These are phyloP conservation scores for Penicillium occitanis DNA, from an alignment of 2,329 filamentous ascomycete genomes.

Conservation along the genomic window DNA sequence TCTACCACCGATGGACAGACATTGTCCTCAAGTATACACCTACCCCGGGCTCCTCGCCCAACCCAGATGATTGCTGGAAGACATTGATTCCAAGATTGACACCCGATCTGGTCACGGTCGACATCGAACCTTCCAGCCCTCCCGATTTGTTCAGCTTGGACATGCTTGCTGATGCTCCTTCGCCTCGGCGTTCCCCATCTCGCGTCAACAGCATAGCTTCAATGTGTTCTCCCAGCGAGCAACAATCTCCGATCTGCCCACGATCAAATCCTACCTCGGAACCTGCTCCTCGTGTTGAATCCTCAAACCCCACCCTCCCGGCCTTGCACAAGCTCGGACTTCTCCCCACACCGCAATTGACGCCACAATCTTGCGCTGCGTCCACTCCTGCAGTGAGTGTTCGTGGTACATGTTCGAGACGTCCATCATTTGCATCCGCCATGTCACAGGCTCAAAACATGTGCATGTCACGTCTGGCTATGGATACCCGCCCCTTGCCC, in stretches of 20 bases:
- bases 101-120: constrained; percentile 55
- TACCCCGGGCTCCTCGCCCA: constrained; percentile 42
- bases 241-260: constrained; percentile 34
- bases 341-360: constrained; percentile 62
- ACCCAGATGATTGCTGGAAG: constrained; percentile 41
- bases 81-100: constrained; percentile 57
- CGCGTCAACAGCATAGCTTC: constrained; percentile 26
- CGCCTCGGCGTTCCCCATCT: constrained; percentile 29
- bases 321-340: constrained; percentile 55
- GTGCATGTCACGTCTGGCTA: constrained; percentile 55
- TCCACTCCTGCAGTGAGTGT: constrained; percentile 63
- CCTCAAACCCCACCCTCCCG: constrained; percentile 50
- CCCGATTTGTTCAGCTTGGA: constrained; percentile 31
- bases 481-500: constrained; percentile 50
- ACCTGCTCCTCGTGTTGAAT: constrained; percentile 47
- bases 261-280: constrained; percentile 50
- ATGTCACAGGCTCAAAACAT: constrained; percentile 59
- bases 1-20: constrained; percentile 92
- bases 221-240: constrained; percentile 26
- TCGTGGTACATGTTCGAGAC: constrained; percentile 48
- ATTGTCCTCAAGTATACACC: constrained; percentile 84
- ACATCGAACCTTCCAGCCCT: constrained; percentile 37
- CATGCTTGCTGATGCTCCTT: constrained; percentile 31
- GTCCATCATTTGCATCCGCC: constrained; percentile 59
- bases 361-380: constrained; percentile 55